Evolutionary conservation across 306 rosid genomes (phyloP).

Genomic region (Trichosanthes cucumerina): DNA sequence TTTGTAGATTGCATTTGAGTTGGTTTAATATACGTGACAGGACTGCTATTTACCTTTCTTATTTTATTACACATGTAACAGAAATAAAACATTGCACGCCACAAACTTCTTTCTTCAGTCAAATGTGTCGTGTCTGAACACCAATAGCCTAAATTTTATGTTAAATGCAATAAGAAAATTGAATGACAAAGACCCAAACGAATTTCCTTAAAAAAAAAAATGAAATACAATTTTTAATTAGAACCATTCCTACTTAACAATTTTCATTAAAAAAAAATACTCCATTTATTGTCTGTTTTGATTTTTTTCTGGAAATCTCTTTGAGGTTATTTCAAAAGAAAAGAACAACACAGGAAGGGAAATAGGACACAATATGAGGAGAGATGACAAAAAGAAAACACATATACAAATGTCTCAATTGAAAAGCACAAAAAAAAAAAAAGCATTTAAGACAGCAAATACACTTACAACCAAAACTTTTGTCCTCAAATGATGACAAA

Average conservation of each 20-base stretch:
- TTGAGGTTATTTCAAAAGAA: not conserved
- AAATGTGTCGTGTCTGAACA: not conserved
- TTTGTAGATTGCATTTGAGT: too few species aligned
- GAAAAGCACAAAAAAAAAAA: not conserved
- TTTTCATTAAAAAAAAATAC: not conserved
- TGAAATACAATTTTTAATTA: not conserved
- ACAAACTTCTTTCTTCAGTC: not conserved
- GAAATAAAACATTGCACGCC: too few species aligned
- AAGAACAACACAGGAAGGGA: not conserved
- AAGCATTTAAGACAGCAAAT: not conserved
- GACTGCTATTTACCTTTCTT: too few species aligned
- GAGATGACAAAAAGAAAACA: constrained; percentile 1
- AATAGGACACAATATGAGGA: not conserved
- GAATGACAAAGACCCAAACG: not conserved
- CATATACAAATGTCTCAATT: not conserved
- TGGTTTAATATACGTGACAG: too few species aligned
- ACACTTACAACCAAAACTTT: not conserved
- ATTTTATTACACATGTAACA: too few species aligned
- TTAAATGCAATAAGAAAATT: not conserved
- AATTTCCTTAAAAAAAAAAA: not conserved
- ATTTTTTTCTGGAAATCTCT: not conserved
- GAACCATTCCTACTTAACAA: not conserved
- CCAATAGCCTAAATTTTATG: not conserved
- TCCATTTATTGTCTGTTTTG: not conserved
- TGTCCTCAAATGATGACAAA: constrained; percentile 1